These are phyloP conservation scores for Pulveroboletus frians DNA, from an alignment of 768 basidiomycete genomes.

Conservation along the genomic window DNA sequence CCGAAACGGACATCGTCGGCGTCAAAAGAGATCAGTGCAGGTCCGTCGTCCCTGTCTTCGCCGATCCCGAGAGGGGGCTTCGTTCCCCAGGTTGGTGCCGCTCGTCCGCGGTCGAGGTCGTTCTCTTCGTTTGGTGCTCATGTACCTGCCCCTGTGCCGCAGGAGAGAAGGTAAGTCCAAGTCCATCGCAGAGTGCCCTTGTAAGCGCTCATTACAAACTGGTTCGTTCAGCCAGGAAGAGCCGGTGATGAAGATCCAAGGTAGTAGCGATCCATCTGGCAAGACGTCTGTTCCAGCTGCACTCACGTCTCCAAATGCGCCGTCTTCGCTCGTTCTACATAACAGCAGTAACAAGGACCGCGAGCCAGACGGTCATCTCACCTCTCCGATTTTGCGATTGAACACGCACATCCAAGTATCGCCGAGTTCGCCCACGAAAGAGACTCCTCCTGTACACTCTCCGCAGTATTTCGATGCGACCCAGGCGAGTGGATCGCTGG, in stretches of 20 bases:
- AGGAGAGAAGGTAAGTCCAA: slow-evolving; percentile 18
- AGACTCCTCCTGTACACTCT: slow-evolving; percentile 5
- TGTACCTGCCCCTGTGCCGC: neutral
- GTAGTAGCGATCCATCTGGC: neutral
- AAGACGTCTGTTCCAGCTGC: slow-evolving; percentile 16
- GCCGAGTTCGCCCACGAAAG: slow-evolving; percentile 35
- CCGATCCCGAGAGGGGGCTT: slow-evolving; percentile 59
- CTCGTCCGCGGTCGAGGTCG: slow-evolving; percentile 59
- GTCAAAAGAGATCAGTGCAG: neutral
- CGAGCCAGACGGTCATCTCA: neutral
- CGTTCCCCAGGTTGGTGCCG: slow-evolving; percentile 47
- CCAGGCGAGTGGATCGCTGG: slow-evolving; percentile 1
- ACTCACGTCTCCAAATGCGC: slow-evolving; percentile 17
- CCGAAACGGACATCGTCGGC: slow-evolving; percentile 18
- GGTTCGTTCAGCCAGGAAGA: slow-evolving; percentile 20
- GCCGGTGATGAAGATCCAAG: slow-evolving; percentile 9
- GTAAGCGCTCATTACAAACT: neutral
- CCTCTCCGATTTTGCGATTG: slow-evolving; percentile 28
- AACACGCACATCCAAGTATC: slow-evolving; percentile 27
- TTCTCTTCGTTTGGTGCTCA: slow-evolving; percentile 65
- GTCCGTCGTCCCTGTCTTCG: neutral
- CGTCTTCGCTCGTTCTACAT: slow-evolving; percentile 17
- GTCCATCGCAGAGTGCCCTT: neutral
- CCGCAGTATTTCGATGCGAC: slow-evolving; percentile 2
- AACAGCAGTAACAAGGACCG: slow-evolving; percentile 1